phyloP scores from a whole-genome alignment of 371 early-diverging fungal genomes.

The Encephalitozoon cuniculi region DNA sequence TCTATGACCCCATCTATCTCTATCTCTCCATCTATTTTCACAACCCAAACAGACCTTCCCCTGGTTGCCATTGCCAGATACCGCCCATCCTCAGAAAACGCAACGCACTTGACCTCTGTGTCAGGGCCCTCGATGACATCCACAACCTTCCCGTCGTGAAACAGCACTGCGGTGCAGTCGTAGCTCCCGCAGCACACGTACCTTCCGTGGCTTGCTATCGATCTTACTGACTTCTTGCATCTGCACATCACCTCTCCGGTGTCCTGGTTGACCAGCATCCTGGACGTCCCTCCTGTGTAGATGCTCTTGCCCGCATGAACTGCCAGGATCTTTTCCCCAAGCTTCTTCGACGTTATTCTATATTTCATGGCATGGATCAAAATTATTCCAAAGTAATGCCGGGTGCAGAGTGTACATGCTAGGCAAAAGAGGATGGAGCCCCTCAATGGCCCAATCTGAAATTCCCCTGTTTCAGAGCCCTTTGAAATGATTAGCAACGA shows the following conservation, averaged over 20 bases:
- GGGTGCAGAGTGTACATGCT: not conserved
- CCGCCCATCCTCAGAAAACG: constrained; percentile 11
- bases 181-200: constrained; percentile 29
- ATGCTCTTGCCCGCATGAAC: constrained; percentile 1
- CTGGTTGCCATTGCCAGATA: constrained; percentile 48
- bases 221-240: constrained; percentile 25
- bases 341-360: not conserved
- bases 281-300: constrained; percentile 29
- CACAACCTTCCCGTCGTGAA: constrained; percentile 7
- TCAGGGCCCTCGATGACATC: constrained; percentile 59
- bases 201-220: constrained; percentile 5
- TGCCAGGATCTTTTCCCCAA: constrained; percentile 18
- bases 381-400: not conserved
- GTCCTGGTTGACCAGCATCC: not conserved
- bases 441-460: not conserved
- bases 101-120: constrained; percentile 55
- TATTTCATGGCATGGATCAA: constrained; percentile 2
- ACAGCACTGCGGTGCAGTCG: constrained; percentile 41
- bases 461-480: constrained; percentile 3
- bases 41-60: constrained; percentile 54
- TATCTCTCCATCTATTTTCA: constrained; percentile 9
- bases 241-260: constrained; percentile 10
- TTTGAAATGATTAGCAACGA: constrained; percentile 7
- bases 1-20: constrained; percentile 56
- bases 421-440: not conserved